Evolutionary conservation across 345 rosid genomes (phyloP).

Genomic region (Syzygium oleosum): DNA sequence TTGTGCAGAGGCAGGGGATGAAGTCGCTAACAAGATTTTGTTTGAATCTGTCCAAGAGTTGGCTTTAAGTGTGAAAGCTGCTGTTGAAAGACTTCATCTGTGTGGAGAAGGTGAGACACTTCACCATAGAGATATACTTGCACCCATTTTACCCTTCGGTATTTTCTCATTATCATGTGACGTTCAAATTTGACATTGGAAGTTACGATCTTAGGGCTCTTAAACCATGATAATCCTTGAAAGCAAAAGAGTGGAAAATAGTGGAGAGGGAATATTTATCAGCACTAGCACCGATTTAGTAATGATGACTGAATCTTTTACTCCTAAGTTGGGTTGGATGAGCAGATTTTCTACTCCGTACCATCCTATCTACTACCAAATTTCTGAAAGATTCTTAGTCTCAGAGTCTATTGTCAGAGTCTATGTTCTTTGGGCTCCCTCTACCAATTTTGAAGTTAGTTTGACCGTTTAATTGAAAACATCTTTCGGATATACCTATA

Average conservation of each 20-base stretch:
- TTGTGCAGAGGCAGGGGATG: constrained; percentile 71
- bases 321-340: background rate
- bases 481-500: background rate
- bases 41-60: constrained; percentile 51
- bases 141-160: background rate
- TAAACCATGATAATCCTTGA: background rate
- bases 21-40: constrained; percentile 51
- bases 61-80: constrained; percentile 70
- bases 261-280: background rate
- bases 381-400: background rate
- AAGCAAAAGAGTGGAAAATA: background rate
- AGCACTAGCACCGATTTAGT: background rate
- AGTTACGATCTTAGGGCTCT: background rate
- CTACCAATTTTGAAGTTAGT: background rate
- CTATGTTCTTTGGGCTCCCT: background rate
- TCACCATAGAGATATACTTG: background rate
- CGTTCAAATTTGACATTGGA: background rate
- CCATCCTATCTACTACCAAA: background rate
- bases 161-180: background rate
- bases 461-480: background rate
- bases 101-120: constrained; percentile 45
- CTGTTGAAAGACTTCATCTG: constrained; percentile 53
- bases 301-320: background rate
- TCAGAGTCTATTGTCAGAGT: background rate
- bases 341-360: background rate